Conservation (phyloP, 306 rosid genomes). For the Rosa rugosa region DNA sequence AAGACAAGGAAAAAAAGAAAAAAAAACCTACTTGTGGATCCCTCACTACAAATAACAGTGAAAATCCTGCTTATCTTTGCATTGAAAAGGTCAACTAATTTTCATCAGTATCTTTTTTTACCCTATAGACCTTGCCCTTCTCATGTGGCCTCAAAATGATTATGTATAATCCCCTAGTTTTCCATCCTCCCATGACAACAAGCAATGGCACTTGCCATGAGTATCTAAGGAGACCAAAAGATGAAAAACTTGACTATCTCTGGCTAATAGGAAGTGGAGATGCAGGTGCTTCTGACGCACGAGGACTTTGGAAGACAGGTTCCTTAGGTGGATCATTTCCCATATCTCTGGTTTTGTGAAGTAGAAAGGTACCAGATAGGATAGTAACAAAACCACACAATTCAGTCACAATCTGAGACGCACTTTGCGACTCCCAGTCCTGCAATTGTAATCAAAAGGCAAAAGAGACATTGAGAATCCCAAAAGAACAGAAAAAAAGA, state of each 20-base stretch:
- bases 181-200: neutral
- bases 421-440: constrained; percentile 78
- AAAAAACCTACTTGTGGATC: no score
- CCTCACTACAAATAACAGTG: neutral
- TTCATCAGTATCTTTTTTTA: neutral
- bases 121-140: neutral
- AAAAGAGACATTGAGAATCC: neutral
- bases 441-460: constrained; percentile 24
- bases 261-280: constrained; percentile 8
- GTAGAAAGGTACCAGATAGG: constrained; percentile 84
- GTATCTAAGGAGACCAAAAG: neutral
- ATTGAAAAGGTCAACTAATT: neutral
- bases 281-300: neutral
- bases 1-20: neutral
- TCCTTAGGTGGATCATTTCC: constrained; percentile 43
- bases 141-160: neutral
- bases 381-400: constrained; percentile 89
- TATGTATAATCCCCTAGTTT: neutral
- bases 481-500: neutral
- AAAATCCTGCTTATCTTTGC: constrained; percentile 6
- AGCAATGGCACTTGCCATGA: neutral
- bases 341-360: constrained; percentile 88
- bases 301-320: constrained; percentile 28
- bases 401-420: constrained; percentile 66
- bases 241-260: neutral